Percentiles rank a stretch among this genome's conserved stretches.
Evolutionary conservation across 2,329 filamentous ascomycete species (phyloP).

Genomic region (Penicillium decumbens): DNA sequence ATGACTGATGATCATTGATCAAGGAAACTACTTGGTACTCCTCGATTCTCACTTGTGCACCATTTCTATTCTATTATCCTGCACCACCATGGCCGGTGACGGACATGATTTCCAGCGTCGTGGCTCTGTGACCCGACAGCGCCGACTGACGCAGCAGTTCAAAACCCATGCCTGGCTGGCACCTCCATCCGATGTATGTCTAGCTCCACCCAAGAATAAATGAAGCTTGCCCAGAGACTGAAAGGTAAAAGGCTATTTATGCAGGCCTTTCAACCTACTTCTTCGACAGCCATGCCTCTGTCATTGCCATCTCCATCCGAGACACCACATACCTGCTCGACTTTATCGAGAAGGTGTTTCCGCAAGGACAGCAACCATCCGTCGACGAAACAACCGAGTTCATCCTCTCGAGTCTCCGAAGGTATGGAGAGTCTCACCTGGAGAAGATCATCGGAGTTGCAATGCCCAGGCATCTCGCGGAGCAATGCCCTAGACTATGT

Average conservation of each 20-base stretch:
- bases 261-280: slow-evolving; percentile 38
- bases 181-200: slow-evolving; percentile 37
- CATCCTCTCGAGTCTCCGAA: slow-evolving; percentile 53
- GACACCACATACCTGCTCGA: slow-evolving; percentile 72
- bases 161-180: slow-evolving; percentile 35
- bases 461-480: slow-evolving; percentile 57
- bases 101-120: slow-evolving; percentile 19
- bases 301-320: slow-evolving; percentile 65
- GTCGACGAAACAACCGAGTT: slow-evolving; percentile 54
- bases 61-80: neutral
- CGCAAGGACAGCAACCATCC: slow-evolving; percentile 37
- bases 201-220: neutral
- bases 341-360: slow-evolving; percentile 60
- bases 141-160: slow-evolving; percentile 30
- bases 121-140: slow-evolving; percentile 32
- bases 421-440: slow-evolving; percentile 61
- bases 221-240: neutral
- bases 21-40: neutral
- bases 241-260: slow-evolving; percentile 36
- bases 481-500: slow-evolving; percentile 61
- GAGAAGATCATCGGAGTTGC: slow-evolving; percentile 72
- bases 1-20: neutral
- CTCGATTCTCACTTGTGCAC: neutral
- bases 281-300: slow-evolving; percentile 44
- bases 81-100: slow-evolving; percentile 5